A percentile compares a stretch with the other conserved stretches of the same genome.
These are phyloP conservation scores for Serpula lacrymans DNA, from an alignment of 768 basidiomycete genomes.

Conservation along the genomic window DNA sequence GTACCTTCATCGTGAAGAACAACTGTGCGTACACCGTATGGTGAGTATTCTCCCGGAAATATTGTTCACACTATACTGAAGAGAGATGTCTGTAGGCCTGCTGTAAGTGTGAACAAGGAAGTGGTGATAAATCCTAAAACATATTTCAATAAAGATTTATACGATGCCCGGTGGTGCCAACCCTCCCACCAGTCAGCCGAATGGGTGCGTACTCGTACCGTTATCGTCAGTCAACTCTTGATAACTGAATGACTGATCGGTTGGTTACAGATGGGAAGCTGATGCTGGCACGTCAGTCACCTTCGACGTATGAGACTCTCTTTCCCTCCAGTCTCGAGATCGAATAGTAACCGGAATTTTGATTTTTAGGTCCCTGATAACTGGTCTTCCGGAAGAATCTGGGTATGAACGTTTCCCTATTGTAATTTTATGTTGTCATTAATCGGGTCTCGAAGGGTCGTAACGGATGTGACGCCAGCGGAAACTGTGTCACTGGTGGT, in stretches of 20 bases:
- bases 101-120: too few species aligned
- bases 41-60: slow-evolving; percentile 17
- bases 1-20: slow-evolving; percentile 41
- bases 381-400: slow-evolving; percentile 64
- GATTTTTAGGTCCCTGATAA: slow-evolving; percentile 48
- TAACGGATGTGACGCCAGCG: slow-evolving; percentile 60
- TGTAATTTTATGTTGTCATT: too few species aligned
- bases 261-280: slow-evolving; percentile 37
- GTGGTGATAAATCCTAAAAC: too few species aligned
- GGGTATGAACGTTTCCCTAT: slow-evolving; percentile 38
- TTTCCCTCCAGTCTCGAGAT: neutral
- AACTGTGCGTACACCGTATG: slow-evolving; percentile 41
- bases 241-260: too few species aligned
- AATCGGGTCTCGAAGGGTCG: too few species aligned
- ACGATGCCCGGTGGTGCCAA: too few species aligned
- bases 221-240: too few species aligned
- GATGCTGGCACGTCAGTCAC: slow-evolving; percentile 20
- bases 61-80: neutral
- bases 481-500: slow-evolving; percentile 57
- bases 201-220: too few species aligned
- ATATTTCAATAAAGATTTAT: too few species aligned
- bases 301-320: slow-evolving; percentile 22
- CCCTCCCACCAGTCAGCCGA: too few species aligned
- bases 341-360: too few species aligned
- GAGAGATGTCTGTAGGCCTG: slow-evolving; percentile 42